Conservation (phyloP, 1,139 yeast species). For the Suhomyces panamericanus region DNA sequence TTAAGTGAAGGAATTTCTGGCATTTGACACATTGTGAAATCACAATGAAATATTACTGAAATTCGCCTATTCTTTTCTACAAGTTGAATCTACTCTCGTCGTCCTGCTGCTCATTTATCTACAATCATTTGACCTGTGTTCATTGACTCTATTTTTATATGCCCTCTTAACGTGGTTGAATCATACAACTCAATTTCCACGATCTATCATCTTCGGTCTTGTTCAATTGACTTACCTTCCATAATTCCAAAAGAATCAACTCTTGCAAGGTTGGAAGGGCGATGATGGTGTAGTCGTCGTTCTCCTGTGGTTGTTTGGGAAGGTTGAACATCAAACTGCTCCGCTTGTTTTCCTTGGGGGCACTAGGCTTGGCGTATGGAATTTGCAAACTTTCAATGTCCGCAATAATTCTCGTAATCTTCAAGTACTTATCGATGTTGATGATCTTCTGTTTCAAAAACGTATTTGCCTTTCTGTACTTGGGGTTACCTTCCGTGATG, state of each 20-base stretch:
- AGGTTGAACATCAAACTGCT: constrained; percentile 24
- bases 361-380: constrained; percentile 41
- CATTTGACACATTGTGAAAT: too few relatives aligned
- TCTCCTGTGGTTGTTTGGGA: constrained; percentile 6
- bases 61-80: too few relatives aligned
- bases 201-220: constrained; percentile 64
- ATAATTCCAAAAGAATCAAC: constrained; percentile 62
- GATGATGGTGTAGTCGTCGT: constrained; percentile 23
- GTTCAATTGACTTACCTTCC: constrained; percentile 67
- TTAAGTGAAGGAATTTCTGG: too few relatives aligned
- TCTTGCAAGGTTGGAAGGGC: constrained; percentile 59
- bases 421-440: constrained; percentile 80
- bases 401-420: constrained; percentile 72
- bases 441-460: constrained; percentile 62
- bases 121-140: neutral
- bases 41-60: too few relatives aligned
- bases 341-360: constrained; percentile 20
- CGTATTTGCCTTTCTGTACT: constrained; percentile 59
- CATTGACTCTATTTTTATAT: neutral
- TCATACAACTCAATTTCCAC: constrained; percentile 66
- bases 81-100: too few relatives aligned
- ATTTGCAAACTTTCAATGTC: constrained; percentile 77
- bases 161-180: constrained; percentile 37
- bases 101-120: too few relatives aligned
- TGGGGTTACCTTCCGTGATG: constrained; percentile 84